Evolutionary conservation across 495 filamentous ascomycete species (phyloP), one percentile per base, ranked within the genome.

Genomic region (Penicillium chermesinum): DNA sequence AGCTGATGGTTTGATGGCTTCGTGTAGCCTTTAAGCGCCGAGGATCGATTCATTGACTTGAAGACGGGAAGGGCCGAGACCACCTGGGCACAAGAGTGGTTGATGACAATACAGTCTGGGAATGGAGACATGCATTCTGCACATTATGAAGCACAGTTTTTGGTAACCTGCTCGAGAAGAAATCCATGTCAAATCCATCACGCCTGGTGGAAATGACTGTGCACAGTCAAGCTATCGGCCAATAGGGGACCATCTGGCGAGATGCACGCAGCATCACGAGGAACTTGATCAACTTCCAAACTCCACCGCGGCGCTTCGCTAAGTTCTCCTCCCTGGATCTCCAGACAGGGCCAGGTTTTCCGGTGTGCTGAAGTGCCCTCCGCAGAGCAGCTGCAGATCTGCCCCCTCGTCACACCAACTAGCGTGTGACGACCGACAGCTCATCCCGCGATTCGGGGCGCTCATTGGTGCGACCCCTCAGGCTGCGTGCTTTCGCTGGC

Each of bases 361-460:
- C 41, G 49, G 35, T 27, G 44, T 34, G 39, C 35, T 44, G 40
- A 41, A 44, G 57, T 60, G 57, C 50, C 57, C 19, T 30, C 25
- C 25, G 25, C 25, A 30, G 25, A 30, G 25, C 25, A 30, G 25
- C 25, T 70, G 68, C 68, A 68, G 68, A 67, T 68, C 66, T 42
- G 40, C 46, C 48, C 44, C 41, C 40, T 51, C 55, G 63, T 69
- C 66, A 72, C 67, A 71, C 61, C 30, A 51, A 30, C 56, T 71
- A 72, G 67, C 54, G 67, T 71, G 70, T 73, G 70, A 73, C 49
- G 64, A 57, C 57, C 52, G 41, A 45, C 55, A 50, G 61, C 53
- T 60, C 38, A 58, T 37, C 44, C 38, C 41, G 44, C 19, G 41
- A 38, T 42, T 54, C 35, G 34, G 51, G 15, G 51, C 34, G 52